phyloP scores from a whole-genome alignment of 306 rosid species.

The Nissolia schottii region DNA sequence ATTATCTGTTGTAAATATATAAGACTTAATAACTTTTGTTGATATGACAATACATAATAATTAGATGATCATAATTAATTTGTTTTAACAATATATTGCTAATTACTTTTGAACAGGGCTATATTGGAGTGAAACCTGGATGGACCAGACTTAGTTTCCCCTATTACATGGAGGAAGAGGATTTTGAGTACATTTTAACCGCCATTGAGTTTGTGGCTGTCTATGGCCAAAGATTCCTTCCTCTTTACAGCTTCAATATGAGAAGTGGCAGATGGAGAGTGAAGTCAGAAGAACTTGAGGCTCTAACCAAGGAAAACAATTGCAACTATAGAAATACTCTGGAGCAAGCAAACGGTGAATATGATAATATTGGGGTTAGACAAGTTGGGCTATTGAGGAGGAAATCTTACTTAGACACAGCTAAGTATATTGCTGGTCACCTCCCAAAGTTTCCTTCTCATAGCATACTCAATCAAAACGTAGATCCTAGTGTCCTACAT shows the following conservation, averaged over 20 bases:
- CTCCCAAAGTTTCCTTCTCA: slow-evolving; percentile 57
- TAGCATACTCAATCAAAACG: slow-evolving; percentile 25
- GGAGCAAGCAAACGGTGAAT: background rate
- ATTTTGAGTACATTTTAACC: slow-evolving; percentile 59
- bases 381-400: slow-evolving; percentile 18
- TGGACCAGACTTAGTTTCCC: slow-evolving; percentile 90
- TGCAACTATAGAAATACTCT: background rate
- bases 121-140: slow-evolving; percentile 71
- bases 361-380: background rate
- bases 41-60: too few relatives aligned
- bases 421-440: slow-evolving; percentile 41
- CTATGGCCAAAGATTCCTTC: slow-evolving; percentile 68
- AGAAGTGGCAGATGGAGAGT: slow-evolving; percentile 53
- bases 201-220: slow-evolving; percentile 64
- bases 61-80: too few relatives aligned
- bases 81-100: background rate
- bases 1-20: too few relatives aligned
- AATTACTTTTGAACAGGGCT: slow-evolving; percentile 40
- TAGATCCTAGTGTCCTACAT: slow-evolving; percentile 29
- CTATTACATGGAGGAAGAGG: slow-evolving; percentile 60
- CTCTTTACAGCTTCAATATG: slow-evolving; percentile 47
- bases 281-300: slow-evolving; percentile 35
- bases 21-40: too few relatives aligned
- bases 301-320: slow-evolving; percentile 33
- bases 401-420: slow-evolving; percentile 38